Evolutionary conservation across 768 basidiomycete genomes (phyloP), one percentile per base, ranked within the genome.

Genomic region (Hericium rajendrae): DNA sequence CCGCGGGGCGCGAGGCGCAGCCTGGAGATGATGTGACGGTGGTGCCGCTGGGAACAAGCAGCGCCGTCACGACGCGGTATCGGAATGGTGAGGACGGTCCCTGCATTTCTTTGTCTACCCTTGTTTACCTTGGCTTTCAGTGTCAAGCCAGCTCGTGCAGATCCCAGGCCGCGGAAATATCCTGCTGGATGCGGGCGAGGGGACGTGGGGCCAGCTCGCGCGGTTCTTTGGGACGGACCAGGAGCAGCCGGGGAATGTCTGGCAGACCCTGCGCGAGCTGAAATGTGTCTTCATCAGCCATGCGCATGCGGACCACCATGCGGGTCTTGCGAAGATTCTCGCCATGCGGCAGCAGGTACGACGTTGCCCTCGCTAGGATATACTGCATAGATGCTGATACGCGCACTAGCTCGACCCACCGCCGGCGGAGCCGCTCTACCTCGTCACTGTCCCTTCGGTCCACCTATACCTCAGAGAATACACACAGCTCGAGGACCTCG

Each of bases 241-340:
- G 4, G 59, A 64, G 1, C 64, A 65, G 4, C 57, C 69, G 0
- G 60, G 66, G 10, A 76, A 75, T 55, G 81, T 80, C 2, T 81
- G 81, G 76, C 67, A 81, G 12, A 75, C 85, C 13, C 72, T 94
- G 53, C 73, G 83, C n/a, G 74, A 86, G 52, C 69, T 94, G 12
- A 86, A 81, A 64, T 84, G 89, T 66, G 78, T 98, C 39, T 97
- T 85, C 68, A 75, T 95, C 59, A 92, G 89, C 59, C 95, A 98
- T 67, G 79, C 88, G 62, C 95, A 97, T 65, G 94, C 80, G 0
- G 95, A 97, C 66, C 95, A 97, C 69, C 94, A 97, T 66, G 78
- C 87, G 41, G 94, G 95, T 8, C 68, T 94, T 38, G 77, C 84
- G 0, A 82, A 83, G 57, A 72, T 98, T 8, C 74, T 98, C 16